Evolutionary conservation across 768 basidiomycete genomes (phyloP), one percentile per base, ranked within the genome.

Genomic region (Pholiota conissans): DNA sequence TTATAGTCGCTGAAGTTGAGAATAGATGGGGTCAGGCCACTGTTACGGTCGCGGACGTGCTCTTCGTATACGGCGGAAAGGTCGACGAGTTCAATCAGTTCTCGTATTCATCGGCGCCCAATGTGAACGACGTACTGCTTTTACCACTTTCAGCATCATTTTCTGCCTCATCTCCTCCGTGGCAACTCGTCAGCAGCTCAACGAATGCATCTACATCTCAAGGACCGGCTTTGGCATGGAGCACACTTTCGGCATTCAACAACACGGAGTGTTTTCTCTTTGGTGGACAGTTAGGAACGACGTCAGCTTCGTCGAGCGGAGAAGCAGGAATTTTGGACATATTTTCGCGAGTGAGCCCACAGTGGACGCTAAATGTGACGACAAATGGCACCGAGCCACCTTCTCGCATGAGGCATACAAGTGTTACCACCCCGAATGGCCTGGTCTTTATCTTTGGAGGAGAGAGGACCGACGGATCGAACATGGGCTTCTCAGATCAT

Each of bases 11-110:
- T 11, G 22, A 48, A 46, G 10, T 27, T 28, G n/a, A 9, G n/a
- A 59, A 18, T 32, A 95, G 94, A 77, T 96, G 94, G 94, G 94
- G 87, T 27, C 91, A 93, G 61, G 89, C 90, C 4, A 73, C 76
- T 0, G 80, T 84, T 18, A 65, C 88, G 40, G 69, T 89, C 22
- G 76, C 81, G 64, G 78, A 84, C 60, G 76, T 77, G 10, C 75
- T 95, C 40, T 85, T 85, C 67, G 74, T 95, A 39, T 86, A 90
- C 57, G 94, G 93, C 34, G 94, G 94, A 48, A 86, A 91, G 68
- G 87, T 85, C 37, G 91, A 93, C 71, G 76, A 79, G 30, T 82
- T 71, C 70, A 87, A 89, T 68, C 67, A 78, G 14, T 91, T 79
- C 67, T 82, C 85, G 2, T 96, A 95, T 71, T 79, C 81, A 29